Evolutionary conservation across 2,329 filamentous ascomycete species (phyloP).

Genomic region (Pseudocercospora vitis): DNA sequence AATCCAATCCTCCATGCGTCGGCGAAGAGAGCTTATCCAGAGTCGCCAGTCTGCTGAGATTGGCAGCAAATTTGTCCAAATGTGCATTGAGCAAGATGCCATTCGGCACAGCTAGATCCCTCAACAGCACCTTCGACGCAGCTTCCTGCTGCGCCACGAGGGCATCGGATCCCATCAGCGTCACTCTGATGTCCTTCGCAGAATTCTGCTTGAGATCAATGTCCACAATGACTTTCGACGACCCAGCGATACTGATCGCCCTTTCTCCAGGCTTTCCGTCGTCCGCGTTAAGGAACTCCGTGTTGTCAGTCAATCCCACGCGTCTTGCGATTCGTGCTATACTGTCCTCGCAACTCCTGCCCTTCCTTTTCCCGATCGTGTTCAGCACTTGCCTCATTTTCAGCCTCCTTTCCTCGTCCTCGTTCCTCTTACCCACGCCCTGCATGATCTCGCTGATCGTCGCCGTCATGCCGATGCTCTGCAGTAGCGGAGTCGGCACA

Average conservation of each 20-base stretch:
- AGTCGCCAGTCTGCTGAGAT: slow-evolving; percentile 67
- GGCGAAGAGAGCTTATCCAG: slow-evolving; percentile 71
- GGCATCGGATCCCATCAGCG: slow-evolving; percentile 61
- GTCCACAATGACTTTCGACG: slow-evolving; percentile 32
- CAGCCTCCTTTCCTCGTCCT: slow-evolving; percentile 55
- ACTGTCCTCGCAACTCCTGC: slow-evolving; percentile 70
- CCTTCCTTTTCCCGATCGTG: slow-evolving; percentile 66
- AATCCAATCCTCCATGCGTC: slow-evolving; percentile 58
- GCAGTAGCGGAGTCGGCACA: slow-evolving; percentile 37
- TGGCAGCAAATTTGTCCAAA: slow-evolving; percentile 68
- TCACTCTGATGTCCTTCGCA: slow-evolving; percentile 58
- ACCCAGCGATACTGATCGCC: slow-evolving; percentile 40
- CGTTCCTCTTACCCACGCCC: slow-evolving; percentile 43
- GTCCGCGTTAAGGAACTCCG: slow-evolving; percentile 23
- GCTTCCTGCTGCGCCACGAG: slow-evolving; percentile 61
- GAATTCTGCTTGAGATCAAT: slow-evolving; percentile 34
- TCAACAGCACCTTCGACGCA: slow-evolving; percentile 65
- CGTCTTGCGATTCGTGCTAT: slow-evolving; percentile 69
- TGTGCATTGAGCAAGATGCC: slow-evolving; percentile 67
- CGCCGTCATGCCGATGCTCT: slow-evolving; percentile 45
- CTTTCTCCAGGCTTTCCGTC: slow-evolving; percentile 33
- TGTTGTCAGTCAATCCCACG: slow-evolving; percentile 59
- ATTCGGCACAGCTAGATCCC: slow-evolving; percentile 61
- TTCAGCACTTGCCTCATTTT: slow-evolving; percentile 63
- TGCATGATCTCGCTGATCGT: slow-evolving; percentile 46